Percentiles rank a stretch among this genome's conserved stretches.
These are phyloP conservation scores for Climacium dendroides DNA, from an alignment of 225 moss, liverwort and hornwort genomes.

Conservation along the genomic window DNA sequence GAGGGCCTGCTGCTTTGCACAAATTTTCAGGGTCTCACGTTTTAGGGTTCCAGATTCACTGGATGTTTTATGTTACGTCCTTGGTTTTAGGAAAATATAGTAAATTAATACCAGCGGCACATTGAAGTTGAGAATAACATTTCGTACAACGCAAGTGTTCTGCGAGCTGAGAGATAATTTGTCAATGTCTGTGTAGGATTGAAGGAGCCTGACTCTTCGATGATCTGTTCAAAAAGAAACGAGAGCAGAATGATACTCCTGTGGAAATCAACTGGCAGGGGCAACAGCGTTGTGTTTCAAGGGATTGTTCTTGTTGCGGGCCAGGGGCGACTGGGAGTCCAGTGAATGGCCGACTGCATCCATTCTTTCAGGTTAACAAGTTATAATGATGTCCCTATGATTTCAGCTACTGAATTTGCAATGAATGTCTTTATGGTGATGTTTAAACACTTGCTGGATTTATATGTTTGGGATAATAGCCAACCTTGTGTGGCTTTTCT, in stretches of 20 bases:
- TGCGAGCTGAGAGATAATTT: background rate
- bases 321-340: conserved; percentile 57
- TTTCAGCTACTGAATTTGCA: background rate
- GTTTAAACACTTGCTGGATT: background rate
- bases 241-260: conserved; percentile 40
- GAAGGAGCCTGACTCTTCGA: conserved; percentile 33
- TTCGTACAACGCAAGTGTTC: background rate
- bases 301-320: conserved; percentile 3
- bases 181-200: conserved; percentile 24
- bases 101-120: background rate
- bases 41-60: background rate
- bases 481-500: background rate
- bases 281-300: background rate
- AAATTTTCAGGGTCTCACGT: background rate
- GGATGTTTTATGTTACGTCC: background rate
- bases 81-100: background rate
- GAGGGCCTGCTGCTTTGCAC: background rate
- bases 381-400: background rate
- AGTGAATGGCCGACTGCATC: conserved; percentile 53
- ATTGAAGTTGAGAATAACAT: background rate
- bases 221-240: conserved; percentile 47
- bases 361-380: conserved; percentile 51
- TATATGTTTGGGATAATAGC: background rate
- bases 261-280: background rate
- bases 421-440: background rate